phyloP scores from a whole-genome alignment of 192 early-diverging fungal genomes.

The Spizellomyces sp. region DNA sequence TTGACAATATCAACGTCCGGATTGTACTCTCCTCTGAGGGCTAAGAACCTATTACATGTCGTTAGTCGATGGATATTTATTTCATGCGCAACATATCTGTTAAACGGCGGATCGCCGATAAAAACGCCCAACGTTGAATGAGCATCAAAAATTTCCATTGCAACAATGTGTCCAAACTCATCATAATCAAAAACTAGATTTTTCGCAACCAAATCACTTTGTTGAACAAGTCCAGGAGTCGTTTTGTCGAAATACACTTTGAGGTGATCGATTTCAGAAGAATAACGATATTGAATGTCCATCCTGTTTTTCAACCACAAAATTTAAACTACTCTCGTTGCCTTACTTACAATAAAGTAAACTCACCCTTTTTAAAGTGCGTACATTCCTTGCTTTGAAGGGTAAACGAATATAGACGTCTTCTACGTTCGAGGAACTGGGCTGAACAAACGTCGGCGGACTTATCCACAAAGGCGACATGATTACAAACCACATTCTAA shows the following conservation, averaged over 20 bases:
- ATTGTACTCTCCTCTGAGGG: not conserved
- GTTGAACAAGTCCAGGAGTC: not conserved
- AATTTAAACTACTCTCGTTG: no score
- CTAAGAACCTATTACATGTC: not conserved
- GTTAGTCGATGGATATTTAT: not conserved
- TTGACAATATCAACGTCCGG: not conserved
- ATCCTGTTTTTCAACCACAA: no score
- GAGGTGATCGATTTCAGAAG: not conserved
- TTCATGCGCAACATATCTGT: not conserved
- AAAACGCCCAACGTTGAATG: not conserved
- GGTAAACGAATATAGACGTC: no score
- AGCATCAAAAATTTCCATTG: not conserved
- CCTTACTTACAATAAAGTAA: no score
- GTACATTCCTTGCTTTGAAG: no score
- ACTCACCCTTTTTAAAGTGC: no score
- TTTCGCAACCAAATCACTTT: not conserved
- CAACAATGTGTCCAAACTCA: slow-evolving; percentile 1
- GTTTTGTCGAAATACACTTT: slow-evolving; percentile 4
- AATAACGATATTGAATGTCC: slow-evolving; percentile 1
- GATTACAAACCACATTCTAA: no score
- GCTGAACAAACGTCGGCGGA: no score
- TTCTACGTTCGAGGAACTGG: no score
- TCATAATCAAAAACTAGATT: slow-evolving; percentile 4
- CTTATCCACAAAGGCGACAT: no score
- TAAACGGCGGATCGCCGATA: not conserved